Evolutionary conservation across 495 filamentous ascomycete species (phyloP).

Genomic region (Aspergillus diversus): DNA sequence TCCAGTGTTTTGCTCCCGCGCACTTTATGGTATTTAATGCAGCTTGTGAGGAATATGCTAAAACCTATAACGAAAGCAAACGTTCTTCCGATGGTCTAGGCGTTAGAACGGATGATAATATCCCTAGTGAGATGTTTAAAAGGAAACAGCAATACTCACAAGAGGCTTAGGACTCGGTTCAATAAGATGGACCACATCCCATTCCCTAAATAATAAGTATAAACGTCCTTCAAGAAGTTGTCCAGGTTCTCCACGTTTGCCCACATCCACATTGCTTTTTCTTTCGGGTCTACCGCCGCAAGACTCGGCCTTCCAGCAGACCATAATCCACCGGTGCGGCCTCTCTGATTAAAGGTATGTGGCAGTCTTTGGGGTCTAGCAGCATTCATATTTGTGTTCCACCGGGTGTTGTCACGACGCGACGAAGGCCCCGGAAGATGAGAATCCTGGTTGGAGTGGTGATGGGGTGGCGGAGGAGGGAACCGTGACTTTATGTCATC

Average conservation of each 20-base stretch:
- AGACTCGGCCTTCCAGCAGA: slow-evolving; percentile 45
- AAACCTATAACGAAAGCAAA: slow-evolving; percentile 83
- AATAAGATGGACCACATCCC: slow-evolving; percentile 91
- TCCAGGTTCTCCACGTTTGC: slow-evolving; percentile 92
- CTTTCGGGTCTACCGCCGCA: slow-evolving; percentile 65
- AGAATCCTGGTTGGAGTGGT: slow-evolving; percentile 30
- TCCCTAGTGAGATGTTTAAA: too few species aligned
- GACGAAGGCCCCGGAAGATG: slow-evolving; percentile 53
- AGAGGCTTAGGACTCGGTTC: slow-evolving; percentile 66
- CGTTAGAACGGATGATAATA: slow-evolving; percentile 16
- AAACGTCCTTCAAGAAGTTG: slow-evolving; percentile 87
- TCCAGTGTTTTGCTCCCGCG: slow-evolving; percentile 73
- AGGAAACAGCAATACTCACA: slow-evolving; percentile 56
- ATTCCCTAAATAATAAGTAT: slow-evolving; percentile 82
- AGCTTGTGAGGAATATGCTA: slow-evolving; percentile 82
- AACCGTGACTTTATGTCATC: slow-evolving; percentile 39
- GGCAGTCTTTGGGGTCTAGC: slow-evolving; percentile 63
- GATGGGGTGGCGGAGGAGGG: slow-evolving; percentile 41
- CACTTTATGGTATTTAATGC: slow-evolving; percentile 79
- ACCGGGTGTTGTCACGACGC: slow-evolving; percentile 60
- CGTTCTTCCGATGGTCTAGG: slow-evolving; percentile 44
- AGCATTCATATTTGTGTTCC: slow-evolving; percentile 53
- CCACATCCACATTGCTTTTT: slow-evolving; percentile 94
- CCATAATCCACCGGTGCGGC: slow-evolving; percentile 35
- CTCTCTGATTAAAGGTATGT: slow-evolving; percentile 17